Evolutionary conservation across 352 stramenopile genomes (phyloP), one percentile per base, ranked within the genome.

Genomic region (Pythium brachiatum): DNA sequence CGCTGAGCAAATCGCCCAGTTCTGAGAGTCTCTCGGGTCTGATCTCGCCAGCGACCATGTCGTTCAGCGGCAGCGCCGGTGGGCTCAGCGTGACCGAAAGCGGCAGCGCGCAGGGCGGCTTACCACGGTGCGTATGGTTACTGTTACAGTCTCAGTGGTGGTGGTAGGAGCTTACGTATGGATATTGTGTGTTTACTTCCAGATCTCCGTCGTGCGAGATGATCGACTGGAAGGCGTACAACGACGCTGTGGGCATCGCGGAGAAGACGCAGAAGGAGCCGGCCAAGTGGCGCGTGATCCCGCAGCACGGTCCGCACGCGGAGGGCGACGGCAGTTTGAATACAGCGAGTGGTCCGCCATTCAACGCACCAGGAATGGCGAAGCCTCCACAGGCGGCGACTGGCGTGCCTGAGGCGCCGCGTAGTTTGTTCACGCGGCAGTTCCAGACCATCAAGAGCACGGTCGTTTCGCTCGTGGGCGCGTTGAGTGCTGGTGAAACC

Each of bases 201-300:
- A n/a, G n/a, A n/a, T n/a, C 75, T 4, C 73, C 78, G 23, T 90
- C 83, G 26, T 87, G 81, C 51, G 84, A 90, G 46, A 86, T 88
- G 50, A 94, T 94, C 57, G 84, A 94, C 72, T 94, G 84, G 84
- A 94, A 94, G 59, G 77, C 80, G 55, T 90, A 92, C 72, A 94
- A 94, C 54, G 84, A 94, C 25, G 74, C 81, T 1, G 65, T 61
- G 16, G 66, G 62, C 21, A 63, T 63, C 21, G 66, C 59, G 3
- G 83, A 92, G 52, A 87, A 88, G 58, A 61, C 65, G 0, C 75
- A 83, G 38, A 88, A 89, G 39, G 80, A 86, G 26, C 48, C 70
- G 12, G 53, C 70, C 32, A 90, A 89, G 58, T 94, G 84, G 84
- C 76, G 81, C 21, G 81, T 90, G 27, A 94, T 94, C 29, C 84